These are phyloP conservation scores for Leccinum boreale DNA, from an alignment of 768 basidiomycete species.

Conservation along the genomic window DNA sequence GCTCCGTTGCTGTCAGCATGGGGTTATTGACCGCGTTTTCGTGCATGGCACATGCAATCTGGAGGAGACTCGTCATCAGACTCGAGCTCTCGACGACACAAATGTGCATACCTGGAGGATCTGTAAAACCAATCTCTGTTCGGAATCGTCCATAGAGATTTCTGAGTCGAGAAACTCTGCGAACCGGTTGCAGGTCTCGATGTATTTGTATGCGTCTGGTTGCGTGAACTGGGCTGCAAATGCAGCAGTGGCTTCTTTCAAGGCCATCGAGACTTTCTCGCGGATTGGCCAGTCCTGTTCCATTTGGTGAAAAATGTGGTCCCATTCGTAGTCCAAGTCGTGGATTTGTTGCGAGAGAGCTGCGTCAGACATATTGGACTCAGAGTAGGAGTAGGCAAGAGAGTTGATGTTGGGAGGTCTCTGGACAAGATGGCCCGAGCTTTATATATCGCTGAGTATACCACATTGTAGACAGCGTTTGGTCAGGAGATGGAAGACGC, in stretches of 20 bases:
- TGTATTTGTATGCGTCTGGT: constrained; percentile 12
- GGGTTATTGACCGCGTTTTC: constrained; percentile 20
- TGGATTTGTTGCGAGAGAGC: background rate
- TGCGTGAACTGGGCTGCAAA: constrained; percentile 13
- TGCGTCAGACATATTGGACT: constrained; percentile 11
- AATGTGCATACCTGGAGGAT: constrained; percentile 17
- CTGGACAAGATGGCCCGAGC: background rate
- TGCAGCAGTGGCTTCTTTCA: constrained; percentile 11
- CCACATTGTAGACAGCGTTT: constrained; percentile 3
- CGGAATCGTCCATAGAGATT: background rate
- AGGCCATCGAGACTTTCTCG: background rate
- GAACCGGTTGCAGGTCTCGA: constrained; percentile 10
- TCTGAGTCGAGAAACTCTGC: constrained; percentile 6
- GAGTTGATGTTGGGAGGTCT: background rate
- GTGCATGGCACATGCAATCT: constrained; percentile 25
- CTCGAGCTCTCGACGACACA: background rate
- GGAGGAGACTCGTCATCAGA: background rate
- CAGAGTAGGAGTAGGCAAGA: background rate
- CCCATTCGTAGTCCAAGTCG: background rate
- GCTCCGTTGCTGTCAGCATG: constrained; percentile 2
- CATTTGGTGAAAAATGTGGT: background rate
- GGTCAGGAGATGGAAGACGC: background rate
- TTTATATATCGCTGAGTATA: constrained; percentile 16
- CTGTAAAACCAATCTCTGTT: constrained; percentile 18
- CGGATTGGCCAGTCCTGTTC: background rate